phyloP scores from a whole-genome alignment of 2,329 filamentous ascomycete genomes.

The Fusarium avenaceum region DNA sequence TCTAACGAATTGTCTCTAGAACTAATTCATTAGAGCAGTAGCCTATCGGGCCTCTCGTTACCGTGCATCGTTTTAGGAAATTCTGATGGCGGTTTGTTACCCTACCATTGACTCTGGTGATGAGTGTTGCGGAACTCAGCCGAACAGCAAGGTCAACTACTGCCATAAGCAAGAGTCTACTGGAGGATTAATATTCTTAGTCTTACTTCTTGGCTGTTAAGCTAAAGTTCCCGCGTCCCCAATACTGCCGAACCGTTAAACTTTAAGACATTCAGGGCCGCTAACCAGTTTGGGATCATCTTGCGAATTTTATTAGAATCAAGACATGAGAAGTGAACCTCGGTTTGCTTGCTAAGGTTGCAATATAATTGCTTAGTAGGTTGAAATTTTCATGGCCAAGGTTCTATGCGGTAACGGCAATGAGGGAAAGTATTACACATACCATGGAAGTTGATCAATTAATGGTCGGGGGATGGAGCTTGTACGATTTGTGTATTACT shows the following conservation, averaged over 20 bases:
- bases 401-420: no score
- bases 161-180: neutral
- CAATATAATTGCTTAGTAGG: neutral
- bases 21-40: neutral
- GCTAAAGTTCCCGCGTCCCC: neutral
- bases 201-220: neutral
- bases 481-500: no score
- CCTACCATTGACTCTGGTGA: neutral
- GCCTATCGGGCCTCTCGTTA: conserved; percentile 17
- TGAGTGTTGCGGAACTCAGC: neutral
- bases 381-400: no score
- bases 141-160: neutral
- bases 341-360: neutral
- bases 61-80: conserved; percentile 17
- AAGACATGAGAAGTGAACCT: neutral
- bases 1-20: neutral
- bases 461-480: no score
- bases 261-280: neutral
- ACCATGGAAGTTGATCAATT: no score
- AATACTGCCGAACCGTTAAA: neutral
- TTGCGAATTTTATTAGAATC: neutral
- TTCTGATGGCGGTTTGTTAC: neutral
- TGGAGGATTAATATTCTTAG: neutral
- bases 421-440: no score
- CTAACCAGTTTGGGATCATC: neutral